phyloP scores from a whole-genome alignment of 2,329 filamentous ascomycete species.

The Xylariaceae sp. region DNA sequence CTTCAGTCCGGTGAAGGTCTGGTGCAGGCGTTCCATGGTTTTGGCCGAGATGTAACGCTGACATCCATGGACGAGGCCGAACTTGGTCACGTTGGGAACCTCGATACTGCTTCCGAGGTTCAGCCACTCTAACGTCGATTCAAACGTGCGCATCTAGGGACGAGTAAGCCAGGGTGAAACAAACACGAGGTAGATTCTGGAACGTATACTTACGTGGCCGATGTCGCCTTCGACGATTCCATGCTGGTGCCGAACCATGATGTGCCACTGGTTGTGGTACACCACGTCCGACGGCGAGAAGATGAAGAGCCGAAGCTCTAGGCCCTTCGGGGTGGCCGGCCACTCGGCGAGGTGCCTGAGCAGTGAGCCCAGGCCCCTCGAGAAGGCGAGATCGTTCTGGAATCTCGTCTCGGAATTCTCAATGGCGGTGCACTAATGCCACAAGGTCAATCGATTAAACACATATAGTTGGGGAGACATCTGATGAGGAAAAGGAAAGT shows the following conservation, averaged over 20 bases:
- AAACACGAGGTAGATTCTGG: too few relatives aligned
- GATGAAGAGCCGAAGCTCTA: conserved; percentile 6
- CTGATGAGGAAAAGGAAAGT: too few relatives aligned
- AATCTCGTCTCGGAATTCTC: conserved; percentile 4
- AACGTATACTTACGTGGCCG: too few relatives aligned
- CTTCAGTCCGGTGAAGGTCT: conserved; percentile 1
- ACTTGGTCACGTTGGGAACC: conserved; percentile 7
- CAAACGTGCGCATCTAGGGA: conserved; percentile 4
- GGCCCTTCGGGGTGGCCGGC: conserved; percentile 5
- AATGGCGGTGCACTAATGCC: conserved; percentile 2
- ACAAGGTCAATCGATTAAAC: not conserved
- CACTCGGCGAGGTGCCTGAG: conserved; percentile 5
- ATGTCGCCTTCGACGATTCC: too few relatives aligned
- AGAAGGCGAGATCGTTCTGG: conserved; percentile 8
- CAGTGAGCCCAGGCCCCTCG: conserved; percentile 3
- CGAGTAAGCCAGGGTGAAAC: too few relatives aligned
- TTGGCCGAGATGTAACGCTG: conserved; percentile 5
- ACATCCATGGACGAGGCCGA: conserved; percentile 7
- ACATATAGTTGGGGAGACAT: conserved; percentile 5
- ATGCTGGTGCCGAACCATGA: too few relatives aligned
- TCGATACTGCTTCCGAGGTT: not conserved
- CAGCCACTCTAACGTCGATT: conserved; percentile 3
- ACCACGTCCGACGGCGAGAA: conserved; percentile 5
- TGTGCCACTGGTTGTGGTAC: not conserved
- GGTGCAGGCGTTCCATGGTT: conserved; percentile 1